Base-by-base conservation (phyloP, 2,329 filamentous ascomycete species). In the Emmonsiellopsis sp. region DNA sequence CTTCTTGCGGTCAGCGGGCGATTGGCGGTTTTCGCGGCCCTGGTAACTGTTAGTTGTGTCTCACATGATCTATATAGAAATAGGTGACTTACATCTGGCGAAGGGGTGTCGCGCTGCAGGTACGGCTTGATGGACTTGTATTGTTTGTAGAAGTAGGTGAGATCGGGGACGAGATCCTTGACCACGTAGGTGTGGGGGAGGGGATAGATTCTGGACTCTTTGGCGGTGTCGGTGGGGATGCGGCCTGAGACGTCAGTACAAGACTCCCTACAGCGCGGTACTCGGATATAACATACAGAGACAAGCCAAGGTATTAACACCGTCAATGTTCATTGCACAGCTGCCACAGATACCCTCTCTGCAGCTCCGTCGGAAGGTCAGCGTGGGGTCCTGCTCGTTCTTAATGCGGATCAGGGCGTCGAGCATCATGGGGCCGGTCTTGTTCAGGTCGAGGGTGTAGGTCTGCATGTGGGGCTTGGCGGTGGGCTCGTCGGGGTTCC, bases 51-150 rank as follows among this genome's bases (percentile, higher is more conserved):
- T 33, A 49, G 47, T 42, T 36, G 9, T 10, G 10, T 8, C 6
- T 27, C 13, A 17, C 5, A 14, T 9, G 40, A 37, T 31, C 6
- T 11, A 34, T 13, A 7, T 21, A 4, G 32, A 42, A 21, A 8
- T n/a, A 40, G 3, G 21, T 17, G 7, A 79, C 86, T 71, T 81
- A 94, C 88, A 69, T 96, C 88, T 62, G 84, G 82, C 43, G 88
- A 77, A 53, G 88, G 86, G 32, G 88, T 93, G 59, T 91, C 86
- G 67, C 90, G 84, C 78, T 97, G 93, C 52, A 98, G 84, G 73
- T 95, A 98, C 43, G 93, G 93, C 84, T 97, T 95, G 77, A 98
- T 96, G 13, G 91, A 96, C 77, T 96, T 95, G 83, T 98, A 98
- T 80, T 98, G 93, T 82, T 97, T 97, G 84, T 98, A 98, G 78